Evolutionary conservation across 345 rosid species (phyloP).

Genomic region (Abelmoschus esculentus): DNA sequence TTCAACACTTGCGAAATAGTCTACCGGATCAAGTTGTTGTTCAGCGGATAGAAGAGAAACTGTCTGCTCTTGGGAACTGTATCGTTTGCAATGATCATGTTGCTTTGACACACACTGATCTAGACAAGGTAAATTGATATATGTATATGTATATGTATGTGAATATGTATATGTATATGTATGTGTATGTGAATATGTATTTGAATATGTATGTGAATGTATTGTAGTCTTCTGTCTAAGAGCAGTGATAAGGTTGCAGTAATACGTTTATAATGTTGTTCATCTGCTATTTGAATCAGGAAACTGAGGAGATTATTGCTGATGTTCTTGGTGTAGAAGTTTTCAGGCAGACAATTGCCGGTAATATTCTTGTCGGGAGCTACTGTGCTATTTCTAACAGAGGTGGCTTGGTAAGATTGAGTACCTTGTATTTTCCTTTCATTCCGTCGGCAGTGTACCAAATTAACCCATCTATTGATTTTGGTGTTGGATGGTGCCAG

Average conservation of each 20-base stretch:
- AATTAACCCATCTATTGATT: not conserved
- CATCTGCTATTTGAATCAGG: conserved; percentile 24
- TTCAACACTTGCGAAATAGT: conserved; percentile 90
- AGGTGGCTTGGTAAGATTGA: conserved; percentile 74
- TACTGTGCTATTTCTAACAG: conserved; percentile 74
- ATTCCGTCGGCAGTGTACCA: no score
- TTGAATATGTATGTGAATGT: no score
- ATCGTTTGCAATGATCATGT: conserved; percentile 96
- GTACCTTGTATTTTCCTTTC: not conserved
- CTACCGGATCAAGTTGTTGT: conserved; percentile 88
- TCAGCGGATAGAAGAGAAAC: conserved; percentile 82
- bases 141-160: no score
- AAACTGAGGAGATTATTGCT: conserved; percentile 84
- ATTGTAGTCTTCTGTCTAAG: no score
- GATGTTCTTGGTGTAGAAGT: conserved; percentile 98
- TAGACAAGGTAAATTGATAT: conserved; percentile 43
- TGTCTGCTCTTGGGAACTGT: conserved; percentile 96
- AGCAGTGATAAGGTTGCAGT: no score
- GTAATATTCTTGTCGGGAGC: conserved; percentile 91
- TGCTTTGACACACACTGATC: conserved; percentile 90
- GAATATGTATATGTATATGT: no score
- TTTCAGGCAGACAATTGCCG: conserved; percentile 88
- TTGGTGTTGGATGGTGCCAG: conserved; percentile 25
- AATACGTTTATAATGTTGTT: not conserved
- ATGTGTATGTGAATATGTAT: no score